Evolutionary conservation across 805 yeast genomes (phyloP), one percentile per base, ranked within the genome.

Genomic region (Candida vaughaniae): DNA sequence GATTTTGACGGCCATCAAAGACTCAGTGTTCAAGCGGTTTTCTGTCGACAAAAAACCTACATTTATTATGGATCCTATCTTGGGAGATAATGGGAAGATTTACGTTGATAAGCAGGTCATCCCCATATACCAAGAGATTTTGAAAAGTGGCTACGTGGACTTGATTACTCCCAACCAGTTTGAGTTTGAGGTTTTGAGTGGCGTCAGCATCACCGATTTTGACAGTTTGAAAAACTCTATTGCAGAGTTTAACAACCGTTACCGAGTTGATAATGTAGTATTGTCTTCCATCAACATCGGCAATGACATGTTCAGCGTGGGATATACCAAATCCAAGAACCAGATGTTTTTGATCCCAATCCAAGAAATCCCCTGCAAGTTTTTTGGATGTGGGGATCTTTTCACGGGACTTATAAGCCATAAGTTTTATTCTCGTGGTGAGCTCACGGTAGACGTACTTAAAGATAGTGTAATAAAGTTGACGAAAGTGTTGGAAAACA

Each of bases 11-110:
- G 30, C 37, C 6, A 22, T 42, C 4, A 31, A 38, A 16, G 22
- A 25, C 9, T 15, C 16, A 20, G 20, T 42, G 5, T 71, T 70
- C 26, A 53, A 66, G 10, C 15, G 17, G 7, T 33, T 33, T 12
- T 48, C 56, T 30, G 54, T 79, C 41, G 31, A 31, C 23, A 63
- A 33, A 20, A 19, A 22, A 2, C 63, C 75, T 0, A 59, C 75
- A 12, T 79, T 91, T 80, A 70, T 90, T 4, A 56, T 91, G 33
- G 98, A 91, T 56, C 98, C 98, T 1, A 93, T 91, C 1, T 62
- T 91, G 56, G 98, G 98, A 9, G 98, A 91, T 54, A 82, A 87
- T 49, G 96, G 96, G 1, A 72, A 67, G 39, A 59, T 89, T 3
- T 91, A 91, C 55, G 96, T 91, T 1, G 71, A 72, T 40, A 73